Evolutionary conservation across 331 rosid species (phyloP).

Genomic region (Saraca asoca): DNA sequence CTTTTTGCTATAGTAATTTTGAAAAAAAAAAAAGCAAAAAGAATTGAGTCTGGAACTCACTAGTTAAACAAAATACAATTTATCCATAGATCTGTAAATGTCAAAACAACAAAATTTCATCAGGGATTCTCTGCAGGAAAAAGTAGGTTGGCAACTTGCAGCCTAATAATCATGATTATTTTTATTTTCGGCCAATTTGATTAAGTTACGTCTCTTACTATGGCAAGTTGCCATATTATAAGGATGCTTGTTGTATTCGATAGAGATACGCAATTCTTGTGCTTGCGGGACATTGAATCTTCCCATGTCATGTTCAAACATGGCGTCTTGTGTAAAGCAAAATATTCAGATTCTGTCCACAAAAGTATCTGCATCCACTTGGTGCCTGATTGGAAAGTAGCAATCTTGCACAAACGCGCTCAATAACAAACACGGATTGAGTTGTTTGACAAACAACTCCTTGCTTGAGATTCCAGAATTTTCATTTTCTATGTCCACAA

Average conservation of each 20-base stretch:
- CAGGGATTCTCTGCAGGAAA: neutral
- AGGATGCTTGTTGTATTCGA: no score
- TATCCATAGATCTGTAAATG: no score
- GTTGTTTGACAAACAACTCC: neutral
- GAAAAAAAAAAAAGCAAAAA: no score
- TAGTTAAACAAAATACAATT: no score
- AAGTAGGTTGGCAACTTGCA: neutral
- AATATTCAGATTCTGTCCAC: neutral
- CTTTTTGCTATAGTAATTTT: no score
- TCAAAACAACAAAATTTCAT: no score
- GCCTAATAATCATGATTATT: no score
- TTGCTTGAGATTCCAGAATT: neutral
- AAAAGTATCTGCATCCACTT: slow-evolving; percentile 22
- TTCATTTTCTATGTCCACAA: no score
- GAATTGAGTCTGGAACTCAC: no score
- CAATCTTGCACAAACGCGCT: neutral
- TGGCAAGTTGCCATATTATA: neutral
- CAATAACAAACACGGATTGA: no score
- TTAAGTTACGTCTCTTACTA: neutral
- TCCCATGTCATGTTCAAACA: neutral
- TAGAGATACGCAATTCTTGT: neutral
- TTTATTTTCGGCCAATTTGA: neutral
- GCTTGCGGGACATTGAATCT: slow-evolving; percentile 2
- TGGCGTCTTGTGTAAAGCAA: neutral
- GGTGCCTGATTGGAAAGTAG: neutral